phyloP scores from a whole-genome alignment of 306 rosid genomes.

The Prunus davidiana region DNA sequence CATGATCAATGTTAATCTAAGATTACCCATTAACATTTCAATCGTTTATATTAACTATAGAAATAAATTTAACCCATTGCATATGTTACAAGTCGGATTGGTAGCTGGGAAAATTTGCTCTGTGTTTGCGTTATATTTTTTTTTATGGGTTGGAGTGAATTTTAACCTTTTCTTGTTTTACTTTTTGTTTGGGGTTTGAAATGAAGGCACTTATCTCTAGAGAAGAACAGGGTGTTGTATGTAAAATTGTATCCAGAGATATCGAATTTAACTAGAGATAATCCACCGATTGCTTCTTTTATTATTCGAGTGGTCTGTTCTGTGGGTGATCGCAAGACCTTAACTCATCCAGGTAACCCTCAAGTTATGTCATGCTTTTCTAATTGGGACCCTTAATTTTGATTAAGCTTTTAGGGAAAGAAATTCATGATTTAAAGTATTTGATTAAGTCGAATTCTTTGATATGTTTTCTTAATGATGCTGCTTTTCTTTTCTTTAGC shows the following conservation, averaged over 20 bases:
- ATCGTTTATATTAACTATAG: too few species aligned
- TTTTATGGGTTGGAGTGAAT: neutral
- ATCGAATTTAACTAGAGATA: conserved; percentile 73
- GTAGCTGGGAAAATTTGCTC: conserved; percentile 5
- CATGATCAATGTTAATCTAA: too few species aligned
- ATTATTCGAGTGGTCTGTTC: conserved; percentile 68
- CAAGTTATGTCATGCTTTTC: neutral
- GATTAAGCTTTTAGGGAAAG: too few species aligned
- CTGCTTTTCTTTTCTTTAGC: neutral
- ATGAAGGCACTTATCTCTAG: conserved; percentile 91
- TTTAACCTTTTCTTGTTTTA: neutral
- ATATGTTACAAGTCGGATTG: conserved; percentile 1
- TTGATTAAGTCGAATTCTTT: neutral
- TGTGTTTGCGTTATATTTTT: neutral
- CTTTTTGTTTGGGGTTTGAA: neutral
- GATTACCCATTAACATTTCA: neutral
- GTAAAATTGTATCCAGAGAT: conserved; percentile 84
- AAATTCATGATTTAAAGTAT: neutral
- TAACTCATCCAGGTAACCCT: conserved; percentile 75
- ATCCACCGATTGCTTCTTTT: conserved; percentile 95
- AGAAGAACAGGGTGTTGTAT: conserved; percentile 73
- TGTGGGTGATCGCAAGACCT: conserved; percentile 70
- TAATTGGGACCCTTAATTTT: too few species aligned
- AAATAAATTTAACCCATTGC: too few species aligned
- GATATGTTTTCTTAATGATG: neutral